Base-by-base conservation (phyloP, 2,329 filamentous ascomycete genomes). In the Aspergillus fischeri region DNA sequence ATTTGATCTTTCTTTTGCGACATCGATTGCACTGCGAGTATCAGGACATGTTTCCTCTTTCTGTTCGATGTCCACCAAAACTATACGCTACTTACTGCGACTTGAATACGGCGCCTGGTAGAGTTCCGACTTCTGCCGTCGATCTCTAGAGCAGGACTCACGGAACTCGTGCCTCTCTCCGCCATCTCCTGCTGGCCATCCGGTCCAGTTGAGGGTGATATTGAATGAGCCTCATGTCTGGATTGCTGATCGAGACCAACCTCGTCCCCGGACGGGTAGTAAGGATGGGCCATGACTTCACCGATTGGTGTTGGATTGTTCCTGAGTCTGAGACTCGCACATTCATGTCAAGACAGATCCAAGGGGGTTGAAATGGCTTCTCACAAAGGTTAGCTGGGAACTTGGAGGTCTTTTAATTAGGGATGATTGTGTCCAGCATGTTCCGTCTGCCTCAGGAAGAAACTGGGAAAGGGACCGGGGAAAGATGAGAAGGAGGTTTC, bases 1-100 rank as follows among this genome's bases (percentile, higher is more conserved):
- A 97, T 65, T 91, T 88, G 67, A 97, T 97, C 80, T 97, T 97
- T 58, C 93, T 85, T 77, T 93, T 92, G 59, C 93, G 86, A 75
- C 93, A 97, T 64, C 93, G 86, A 38, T 86, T 85, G 73, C 93
- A 97, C 93, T 97, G 63, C 21, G 10, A 27, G 21, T 54, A 48
- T 63, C 47, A 66, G 60, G 52, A 32, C 5, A 10, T 17, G 28
- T 48, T 29, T 42, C 8, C 20, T 49, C 24, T 38, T 5, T 17
- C 35, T 51, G 25, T 14, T 47, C 21, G 8, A 52, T 17, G 24
- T 3, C 27, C 24, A 42, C 17, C 17, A 44, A 27, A 20, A 49
- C 51, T 21, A 35, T 48, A n/a, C 41, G 49, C 21, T 28, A 64
- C 67, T 55, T 74, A 83, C 81, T 24, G 81, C 81, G 49, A 83